phyloP scores from a whole-genome alignment of 2,329 filamentous ascomycete species.

The Aspergillus sp. region DNA sequence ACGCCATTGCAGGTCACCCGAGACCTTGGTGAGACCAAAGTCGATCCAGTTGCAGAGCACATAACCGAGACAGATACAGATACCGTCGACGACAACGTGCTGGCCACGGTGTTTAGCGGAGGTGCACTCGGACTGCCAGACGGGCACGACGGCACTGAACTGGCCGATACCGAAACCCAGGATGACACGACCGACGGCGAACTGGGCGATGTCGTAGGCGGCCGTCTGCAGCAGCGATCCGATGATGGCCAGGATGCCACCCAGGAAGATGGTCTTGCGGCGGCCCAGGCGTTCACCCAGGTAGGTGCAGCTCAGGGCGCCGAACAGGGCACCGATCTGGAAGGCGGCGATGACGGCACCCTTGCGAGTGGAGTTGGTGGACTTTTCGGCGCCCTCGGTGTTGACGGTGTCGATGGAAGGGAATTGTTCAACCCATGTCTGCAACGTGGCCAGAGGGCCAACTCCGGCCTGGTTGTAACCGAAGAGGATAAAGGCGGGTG shows the following conservation, averaged over 20 bases:
- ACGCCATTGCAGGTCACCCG: constrained; percentile 49
- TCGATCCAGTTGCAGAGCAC: constrained; percentile 45
- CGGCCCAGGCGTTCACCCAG: constrained; percentile 51
- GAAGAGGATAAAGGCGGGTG: constrained; percentile 25
- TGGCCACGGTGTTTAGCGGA: constrained; percentile 49
- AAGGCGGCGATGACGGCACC: constrained; percentile 27
- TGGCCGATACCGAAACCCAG: constrained; percentile 51
- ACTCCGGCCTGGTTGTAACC: constrained; percentile 29
- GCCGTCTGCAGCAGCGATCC: constrained; percentile 43
- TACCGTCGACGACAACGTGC: constrained; percentile 49
- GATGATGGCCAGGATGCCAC: constrained; percentile 30
- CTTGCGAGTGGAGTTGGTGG: constrained; percentile 25
- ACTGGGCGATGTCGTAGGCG: constrained; percentile 44
- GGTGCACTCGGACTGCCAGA: constrained; percentile 51
- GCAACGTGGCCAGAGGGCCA: constrained; percentile 22
- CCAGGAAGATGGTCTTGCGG: constrained; percentile 47
- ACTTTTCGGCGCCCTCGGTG: constrained; percentile 17
- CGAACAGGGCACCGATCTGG: constrained; percentile 22
- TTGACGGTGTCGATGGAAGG: constrained; percentile 54
- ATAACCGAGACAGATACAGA: constrained; percentile 40
- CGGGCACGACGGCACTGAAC: constrained; percentile 49
- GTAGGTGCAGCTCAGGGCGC: constrained; percentile 18
- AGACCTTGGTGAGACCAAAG: constrained; percentile 48
- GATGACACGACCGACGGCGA: constrained; percentile 50
- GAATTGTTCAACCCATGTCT: constrained; percentile 47